These are phyloP conservation scores for Colletotrichum neosansevieriae DNA, from an alignment of 2,329 filamentous ascomycete species.

Conservation along the genomic window DNA sequence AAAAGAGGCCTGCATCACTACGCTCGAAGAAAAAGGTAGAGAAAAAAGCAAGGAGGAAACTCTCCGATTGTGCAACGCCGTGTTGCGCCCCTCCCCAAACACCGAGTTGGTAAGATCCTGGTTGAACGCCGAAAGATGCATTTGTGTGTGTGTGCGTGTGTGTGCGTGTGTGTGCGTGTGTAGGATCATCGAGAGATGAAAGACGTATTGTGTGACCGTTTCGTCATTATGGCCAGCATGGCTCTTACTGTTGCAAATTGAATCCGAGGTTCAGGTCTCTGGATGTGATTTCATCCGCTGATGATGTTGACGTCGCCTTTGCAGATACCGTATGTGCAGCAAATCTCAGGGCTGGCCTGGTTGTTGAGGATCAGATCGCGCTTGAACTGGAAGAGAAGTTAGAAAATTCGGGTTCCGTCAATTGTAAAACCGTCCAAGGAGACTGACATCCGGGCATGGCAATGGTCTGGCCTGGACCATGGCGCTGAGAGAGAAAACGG, in stretches of 20 bases:
- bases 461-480: constrained; percentile 50
- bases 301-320: constrained; percentile 62
- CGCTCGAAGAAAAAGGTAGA: neutral
- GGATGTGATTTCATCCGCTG: constrained; percentile 50
- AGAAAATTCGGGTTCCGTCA: constrained; percentile 14
- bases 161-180: neutral
- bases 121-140: constrained; percentile 17
- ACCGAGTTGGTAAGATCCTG: neutral
- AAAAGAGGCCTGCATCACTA: neutral
- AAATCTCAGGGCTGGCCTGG: constrained; percentile 59
- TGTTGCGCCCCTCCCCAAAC: constrained; percentile 8
- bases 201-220: neutral
- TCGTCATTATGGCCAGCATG: constrained; percentile 24
- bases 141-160: neutral
- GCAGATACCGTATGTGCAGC: constrained; percentile 67
- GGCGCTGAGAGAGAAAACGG: constrained; percentile 44
- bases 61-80: constrained; percentile 1
- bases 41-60: neutral
- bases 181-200: neutral
- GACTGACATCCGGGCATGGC: constrained; percentile 54
- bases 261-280: too few relatives aligned
- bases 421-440: neutral
- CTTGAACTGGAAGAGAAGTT: constrained; percentile 45
- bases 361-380: constrained; percentile 61
- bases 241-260: constrained; percentile 16